A percentile compares a stretch with the other conserved stretches of the same genome.
Evolutionary conservation across 192 early-diverging fungal species (phyloP).

Genomic region (Blastocladiella britannica): DNA sequence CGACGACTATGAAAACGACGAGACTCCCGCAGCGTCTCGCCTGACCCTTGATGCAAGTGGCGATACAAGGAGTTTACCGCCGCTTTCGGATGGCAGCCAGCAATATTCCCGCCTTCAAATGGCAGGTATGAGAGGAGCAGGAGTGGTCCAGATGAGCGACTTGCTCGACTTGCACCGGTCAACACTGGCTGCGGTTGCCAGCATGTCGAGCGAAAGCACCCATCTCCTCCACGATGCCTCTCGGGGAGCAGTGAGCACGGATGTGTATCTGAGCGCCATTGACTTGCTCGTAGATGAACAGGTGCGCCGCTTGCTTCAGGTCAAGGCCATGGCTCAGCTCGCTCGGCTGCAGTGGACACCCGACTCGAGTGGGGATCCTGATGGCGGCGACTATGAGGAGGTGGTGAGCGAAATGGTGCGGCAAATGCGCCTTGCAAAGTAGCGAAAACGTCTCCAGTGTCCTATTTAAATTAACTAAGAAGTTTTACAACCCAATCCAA

Average conservation of each 20-base stretch:
- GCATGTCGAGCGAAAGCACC: background rate
- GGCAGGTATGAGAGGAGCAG: no score
- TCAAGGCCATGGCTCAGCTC: background rate
- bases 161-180: background rate
- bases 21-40: constrained; percentile 2
- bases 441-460: no score
- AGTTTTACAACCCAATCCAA: constrained; percentile 63
- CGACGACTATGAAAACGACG: constrained; percentile 6
- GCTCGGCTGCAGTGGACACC: no score
- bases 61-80: background rate
- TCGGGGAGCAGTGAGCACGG: background rate
- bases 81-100: background rate
- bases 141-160: no score
- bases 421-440: no score
- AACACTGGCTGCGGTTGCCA: background rate
- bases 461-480: no score
- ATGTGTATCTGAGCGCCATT: background rate
- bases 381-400: no score
- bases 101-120: background rate
- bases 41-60: background rate
- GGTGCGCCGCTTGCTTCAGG: background rate
- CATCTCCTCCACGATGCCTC: background rate
- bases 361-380: no score
- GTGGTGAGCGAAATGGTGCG: no score
- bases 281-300: background rate